Evolutionary conservation across 345 rosid genomes (phyloP), one percentile per base, ranked within the genome.

Genomic region (Dipteronia dyeriana): DNA sequence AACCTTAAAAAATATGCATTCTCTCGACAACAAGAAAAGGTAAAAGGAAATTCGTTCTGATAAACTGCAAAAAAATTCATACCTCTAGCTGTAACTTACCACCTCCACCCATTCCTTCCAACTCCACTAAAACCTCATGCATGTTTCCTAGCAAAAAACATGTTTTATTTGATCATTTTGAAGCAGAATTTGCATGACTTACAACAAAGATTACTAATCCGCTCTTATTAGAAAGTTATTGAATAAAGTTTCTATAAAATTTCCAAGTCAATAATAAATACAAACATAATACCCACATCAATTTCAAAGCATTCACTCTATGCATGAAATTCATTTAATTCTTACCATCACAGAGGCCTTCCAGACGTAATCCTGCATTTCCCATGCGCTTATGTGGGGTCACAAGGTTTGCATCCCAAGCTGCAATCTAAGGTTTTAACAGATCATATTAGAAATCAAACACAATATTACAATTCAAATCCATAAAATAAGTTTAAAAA

Each of bases 331-430:
- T 77, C 51, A 72, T 59, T 23, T 34, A 62, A 78, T 68, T 74
- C 92, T 88, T 82, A 95, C 99, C 98, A 81, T 95, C 91, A 81
- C 92, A 91, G 68, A 92, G 77, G 78, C 25, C 53, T 62, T 91
- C 94, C 79, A 95, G 85, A 82, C 57, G 74, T 66, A 95, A 49
- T 74, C 86, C 84, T 2, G 90, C 88, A 77, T 95, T 92, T 14
- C 98, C 99, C 99, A 95, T 95, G 75, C 98, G 98, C 82, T 92
- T 95, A 83, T 90, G 98, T 47, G 99, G 99, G 69, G 96, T 82
- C 59, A 95, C 89, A 85, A 95, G 91, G 85, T 95, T 95, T 67
- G 97, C 99, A 91, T 95, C 99, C 99, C 99, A 95, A 84, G 97
- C 98, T 81, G 98, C 98, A 78, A 92, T 87, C 99, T 95, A 87